Percentiles rank a stretch among this genome's conserved stretches.
Evolutionary conservation across 169 alveolate genomes (phyloP).

Genomic region (Cryptosporidium baileyi): DNA sequence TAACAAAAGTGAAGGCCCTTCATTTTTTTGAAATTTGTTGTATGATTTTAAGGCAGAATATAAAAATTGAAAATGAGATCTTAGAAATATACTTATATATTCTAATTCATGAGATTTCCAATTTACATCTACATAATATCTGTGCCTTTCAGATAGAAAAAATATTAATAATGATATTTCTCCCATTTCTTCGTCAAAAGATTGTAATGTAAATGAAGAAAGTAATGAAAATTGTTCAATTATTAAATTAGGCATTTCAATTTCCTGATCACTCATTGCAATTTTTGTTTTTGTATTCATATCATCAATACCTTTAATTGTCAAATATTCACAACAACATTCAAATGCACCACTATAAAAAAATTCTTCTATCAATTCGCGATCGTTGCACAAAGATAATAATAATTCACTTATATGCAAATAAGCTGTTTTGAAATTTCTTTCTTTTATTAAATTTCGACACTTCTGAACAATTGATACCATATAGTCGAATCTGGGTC

Average conservation of each 20-base stretch:
- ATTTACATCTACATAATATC: constrained; percentile 74
- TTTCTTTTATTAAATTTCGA: not conserved
- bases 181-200: constrained; percentile 77
- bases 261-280: constrained; percentile 19
- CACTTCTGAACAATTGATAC: constrained; percentile 39
- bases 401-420: constrained; percentile 9
- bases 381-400: constrained; percentile 29
- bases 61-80: constrained; percentile 56
- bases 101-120: constrained; percentile 73
- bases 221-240: constrained; percentile 52
- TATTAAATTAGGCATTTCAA: constrained; percentile 17
- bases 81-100: constrained; percentile 70
- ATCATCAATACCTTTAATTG: constrained; percentile 28
- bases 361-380: constrained; percentile 48
- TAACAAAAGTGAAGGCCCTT: constrained; percentile 23
- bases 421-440: constrained; percentile 3
- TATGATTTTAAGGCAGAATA: constrained; percentile 35
- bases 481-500: constrained; percentile 68
- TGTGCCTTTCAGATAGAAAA: constrained; percentile 75
- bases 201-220: constrained; percentile 47
- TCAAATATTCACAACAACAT: constrained; percentile 48
- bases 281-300: not conserved
- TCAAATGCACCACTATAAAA: constrained; percentile 70
- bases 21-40: constrained; percentile 18
- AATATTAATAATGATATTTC: constrained; percentile 71